Conservation (phyloP, 106 monocot species). For the Dioscorea dumetorum region DNA sequence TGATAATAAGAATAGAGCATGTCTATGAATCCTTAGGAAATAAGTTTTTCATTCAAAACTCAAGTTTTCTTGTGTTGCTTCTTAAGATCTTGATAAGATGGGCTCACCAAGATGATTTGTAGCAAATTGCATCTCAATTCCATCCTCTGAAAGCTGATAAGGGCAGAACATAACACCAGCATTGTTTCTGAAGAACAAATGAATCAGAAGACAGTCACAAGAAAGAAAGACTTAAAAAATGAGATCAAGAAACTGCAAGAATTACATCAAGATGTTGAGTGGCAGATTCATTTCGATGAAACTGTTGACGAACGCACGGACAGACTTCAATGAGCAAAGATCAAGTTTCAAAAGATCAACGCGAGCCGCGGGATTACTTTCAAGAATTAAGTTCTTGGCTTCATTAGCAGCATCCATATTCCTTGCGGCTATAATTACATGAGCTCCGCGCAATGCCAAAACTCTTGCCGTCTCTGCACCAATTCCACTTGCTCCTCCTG, state of each 20-base stretch:
- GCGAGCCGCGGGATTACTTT: slow-evolving; percentile 33
- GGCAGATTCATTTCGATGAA: slow-evolving; percentile 52
- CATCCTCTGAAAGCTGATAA: slow-evolving; percentile 63
- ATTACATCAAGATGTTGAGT: slow-evolving; percentile 82
- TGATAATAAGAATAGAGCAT: slow-evolving; percentile 14
- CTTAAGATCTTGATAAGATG: not conserved
- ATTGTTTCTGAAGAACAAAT: slow-evolving; percentile 66
- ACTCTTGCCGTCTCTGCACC: slow-evolving; percentile 87
- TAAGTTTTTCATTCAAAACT: not conserved
- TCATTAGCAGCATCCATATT: slow-evolving; percentile 54
- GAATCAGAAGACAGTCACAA: too few species aligned
- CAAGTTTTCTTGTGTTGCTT: not conserved
- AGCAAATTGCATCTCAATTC: slow-evolving; percentile 86
- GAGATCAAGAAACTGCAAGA: not conserved
- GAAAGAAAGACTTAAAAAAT: too few species aligned
- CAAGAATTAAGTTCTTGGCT: slow-evolving; percentile 34
- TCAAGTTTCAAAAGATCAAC: slow-evolving; percentile 68
- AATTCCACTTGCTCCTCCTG: slow-evolving; percentile 88
- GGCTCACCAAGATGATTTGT: slow-evolving; percentile 78
- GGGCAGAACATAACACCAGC: slow-evolving; percentile 88
- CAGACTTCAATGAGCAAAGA: slow-evolving; percentile 77
- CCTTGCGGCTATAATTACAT: slow-evolving; percentile 75
- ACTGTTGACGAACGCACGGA: slow-evolving; percentile 42
- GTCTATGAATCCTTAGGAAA: not conserved
- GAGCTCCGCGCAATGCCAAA: slow-evolving; percentile 72